Percentiles rank a stretch among this genome's conserved stretches.
phyloP scores from a whole-genome alignment of 257 asterid genomes.

The Ligustrum vulgare region DNA sequence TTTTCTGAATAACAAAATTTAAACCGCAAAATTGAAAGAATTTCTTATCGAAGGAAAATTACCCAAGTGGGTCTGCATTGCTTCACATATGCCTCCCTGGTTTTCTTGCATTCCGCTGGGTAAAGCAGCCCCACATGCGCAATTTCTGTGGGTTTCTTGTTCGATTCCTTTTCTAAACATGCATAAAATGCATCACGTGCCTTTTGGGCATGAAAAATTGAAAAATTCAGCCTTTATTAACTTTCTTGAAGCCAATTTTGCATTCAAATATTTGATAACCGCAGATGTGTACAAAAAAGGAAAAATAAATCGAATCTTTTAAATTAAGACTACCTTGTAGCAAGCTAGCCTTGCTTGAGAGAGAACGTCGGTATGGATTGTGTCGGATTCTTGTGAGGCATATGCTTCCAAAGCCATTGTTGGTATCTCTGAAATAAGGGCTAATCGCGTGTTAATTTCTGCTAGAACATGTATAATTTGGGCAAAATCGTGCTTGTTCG shows the following conservation, averaged over 20 bases:
- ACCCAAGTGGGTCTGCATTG: slow-evolving; percentile 94
- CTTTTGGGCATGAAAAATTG: slow-evolving; percentile 32
- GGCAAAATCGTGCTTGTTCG: neutral
- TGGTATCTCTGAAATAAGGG: neutral
- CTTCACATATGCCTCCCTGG: slow-evolving; percentile 60
- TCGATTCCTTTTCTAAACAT: slow-evolving; percentile 71
- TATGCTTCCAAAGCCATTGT: slow-evolving; percentile 69
- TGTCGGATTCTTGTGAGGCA: slow-evolving; percentile 46
- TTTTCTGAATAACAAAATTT: neutral
- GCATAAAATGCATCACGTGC: slow-evolving; percentile 95
- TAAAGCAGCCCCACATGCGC: slow-evolving; percentile 85
- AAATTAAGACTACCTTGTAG: slow-evolving; percentile 52
- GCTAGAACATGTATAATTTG: neutral
- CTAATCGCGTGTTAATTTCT: neutral
- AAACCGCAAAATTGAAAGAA: neutral
- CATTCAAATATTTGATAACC: neutral
- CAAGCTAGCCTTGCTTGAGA: slow-evolving; percentile 66
- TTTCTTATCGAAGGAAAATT: slow-evolving; percentile 20
- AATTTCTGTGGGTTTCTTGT: slow-evolving; percentile 77
- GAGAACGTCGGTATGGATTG: slow-evolving; percentile 73
- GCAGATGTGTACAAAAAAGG: neutral
- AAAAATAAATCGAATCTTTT: neutral
- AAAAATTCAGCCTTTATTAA: slow-evolving; percentile 9
- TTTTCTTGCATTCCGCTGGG: slow-evolving; percentile 81
- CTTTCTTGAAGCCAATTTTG: neutral